Evolutionary conservation across 306 rosid species (phyloP).

Genomic region (Quercus agrifolia): DNA sequence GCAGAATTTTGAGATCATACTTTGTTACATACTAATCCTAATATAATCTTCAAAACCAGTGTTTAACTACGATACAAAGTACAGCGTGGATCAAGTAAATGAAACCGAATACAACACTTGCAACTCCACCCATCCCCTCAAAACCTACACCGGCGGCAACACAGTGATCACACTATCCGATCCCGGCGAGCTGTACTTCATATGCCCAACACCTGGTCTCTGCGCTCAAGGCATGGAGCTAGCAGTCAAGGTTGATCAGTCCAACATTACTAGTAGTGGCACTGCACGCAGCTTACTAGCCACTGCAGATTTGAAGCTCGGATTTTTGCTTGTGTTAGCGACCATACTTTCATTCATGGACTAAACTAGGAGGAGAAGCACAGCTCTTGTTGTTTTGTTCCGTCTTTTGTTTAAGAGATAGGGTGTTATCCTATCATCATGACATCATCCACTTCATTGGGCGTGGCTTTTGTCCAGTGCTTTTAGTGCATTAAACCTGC

Average conservation of each 20-base stretch:
- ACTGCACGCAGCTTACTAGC: no score
- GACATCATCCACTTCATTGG: neutral
- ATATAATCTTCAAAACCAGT: slow-evolving; percentile 21
- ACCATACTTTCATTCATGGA: slow-evolving; percentile 31
- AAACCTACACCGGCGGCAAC: slow-evolving; percentile 9
- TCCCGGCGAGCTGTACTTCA: slow-evolving; percentile 9
- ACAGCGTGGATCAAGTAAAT: slow-evolving; percentile 36
- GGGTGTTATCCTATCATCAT: neutral
- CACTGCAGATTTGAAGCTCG: slow-evolving; percentile 16
- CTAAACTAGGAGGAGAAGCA: slow-evolving; percentile 55
- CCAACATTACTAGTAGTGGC: no score
- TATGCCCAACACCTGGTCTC: slow-evolving; percentile 12
- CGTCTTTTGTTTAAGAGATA: neutral
- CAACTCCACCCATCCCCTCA: slow-evolving; percentile 27
- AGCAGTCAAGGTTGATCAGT: neutral
- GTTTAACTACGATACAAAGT: slow-evolving; percentile 38
- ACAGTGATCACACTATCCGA: slow-evolving; percentile 27
- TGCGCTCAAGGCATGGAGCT: slow-evolving; percentile 59
- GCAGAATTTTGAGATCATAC: no score
- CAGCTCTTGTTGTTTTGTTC: neutral
- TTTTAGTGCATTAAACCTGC: rapidly evolving
- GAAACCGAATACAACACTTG: slow-evolving; percentile 32
- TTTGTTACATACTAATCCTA: no score
- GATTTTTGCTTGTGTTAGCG: slow-evolving; percentile 28
- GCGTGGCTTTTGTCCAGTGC: no score